These are phyloP conservation scores for Coniochaeta sp. DNA, from an alignment of 2,329 filamentous ascomycete species.

Conservation along the genomic window DNA sequence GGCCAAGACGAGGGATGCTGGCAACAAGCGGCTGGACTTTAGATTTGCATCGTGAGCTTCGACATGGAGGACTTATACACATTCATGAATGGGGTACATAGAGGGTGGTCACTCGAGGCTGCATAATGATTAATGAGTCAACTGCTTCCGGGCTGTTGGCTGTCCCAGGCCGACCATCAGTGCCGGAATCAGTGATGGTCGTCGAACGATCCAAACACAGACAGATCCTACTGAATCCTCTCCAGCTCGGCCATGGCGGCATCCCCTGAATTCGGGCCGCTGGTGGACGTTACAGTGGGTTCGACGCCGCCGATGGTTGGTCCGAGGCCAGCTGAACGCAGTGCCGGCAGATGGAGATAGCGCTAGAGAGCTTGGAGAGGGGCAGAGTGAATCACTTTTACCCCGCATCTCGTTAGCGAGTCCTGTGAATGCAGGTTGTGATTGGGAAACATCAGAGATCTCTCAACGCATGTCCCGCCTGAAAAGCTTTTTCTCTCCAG, in stretches of 20 bases:
- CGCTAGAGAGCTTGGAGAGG: background rate
- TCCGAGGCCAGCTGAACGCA: background rate
- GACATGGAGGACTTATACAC: background rate
- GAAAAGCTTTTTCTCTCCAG: background rate
- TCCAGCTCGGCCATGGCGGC: background rate
- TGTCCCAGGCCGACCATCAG: too few relatives aligned
- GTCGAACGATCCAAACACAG: too few relatives aligned
- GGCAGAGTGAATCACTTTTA: background rate
- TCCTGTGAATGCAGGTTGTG: background rate
- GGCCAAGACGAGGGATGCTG: slow-evolving; percentile 31
- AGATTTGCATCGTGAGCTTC: slow-evolving; percentile 23
- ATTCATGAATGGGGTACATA: background rate
- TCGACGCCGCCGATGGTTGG: background rate
- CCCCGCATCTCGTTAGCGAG: background rate
- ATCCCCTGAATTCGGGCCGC: background rate
- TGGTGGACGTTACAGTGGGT: background rate
- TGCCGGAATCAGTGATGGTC: too few relatives aligned
- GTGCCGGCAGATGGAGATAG: background rate
- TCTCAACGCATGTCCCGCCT: background rate
- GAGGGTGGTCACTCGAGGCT: too few relatives aligned
- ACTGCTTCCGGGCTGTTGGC: too few relatives aligned
- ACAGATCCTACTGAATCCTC: background rate
- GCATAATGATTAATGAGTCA: too few relatives aligned
- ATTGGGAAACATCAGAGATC: background rate
- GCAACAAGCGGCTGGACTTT: slow-evolving; percentile 37